phyloP scores from a whole-genome alignment of 1,284 basidiomycete species.

The Tilletiopsis washingtonensis region DNA sequence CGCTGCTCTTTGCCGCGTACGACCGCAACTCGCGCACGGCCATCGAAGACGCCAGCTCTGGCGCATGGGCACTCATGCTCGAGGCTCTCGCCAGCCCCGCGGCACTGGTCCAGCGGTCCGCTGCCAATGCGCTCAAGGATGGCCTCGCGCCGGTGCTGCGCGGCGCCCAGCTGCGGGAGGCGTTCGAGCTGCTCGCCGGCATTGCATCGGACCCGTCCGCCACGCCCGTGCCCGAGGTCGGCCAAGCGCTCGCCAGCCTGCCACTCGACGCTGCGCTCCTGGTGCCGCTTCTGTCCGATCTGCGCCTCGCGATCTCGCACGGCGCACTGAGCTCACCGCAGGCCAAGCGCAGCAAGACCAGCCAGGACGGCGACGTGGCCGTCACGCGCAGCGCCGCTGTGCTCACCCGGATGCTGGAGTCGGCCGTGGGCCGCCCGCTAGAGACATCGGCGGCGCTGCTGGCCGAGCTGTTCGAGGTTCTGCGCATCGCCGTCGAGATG shows the following conservation, averaged over 20 bases:
- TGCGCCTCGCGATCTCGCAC: slow-evolving; percentile 52
- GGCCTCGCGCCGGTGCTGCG: slow-evolving; percentile 54
- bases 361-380: neutral
- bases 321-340: slow-evolving; percentile 53
- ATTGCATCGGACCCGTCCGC: slow-evolving; percentile 22
- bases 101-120: slow-evolving; percentile 16
- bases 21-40: neutral
- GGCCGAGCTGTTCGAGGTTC: slow-evolving; percentile 64
- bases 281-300: slow-evolving; percentile 56
- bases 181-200: slow-evolving; percentile 53
- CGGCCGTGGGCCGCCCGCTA: slow-evolving; percentile 59
- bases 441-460: slow-evolving; percentile 66
- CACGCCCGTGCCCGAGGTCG: slow-evolving; percentile 16
- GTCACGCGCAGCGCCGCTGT: slow-evolving; percentile 16
- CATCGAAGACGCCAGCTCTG: slow-evolving; percentile 48
- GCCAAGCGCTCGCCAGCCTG: slow-evolving; percentile 21
- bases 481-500: slow-evolving; percentile 61
- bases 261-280: slow-evolving; percentile 52
- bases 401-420: slow-evolving; percentile 58
- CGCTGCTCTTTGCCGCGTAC: slow-evolving; percentile 54
- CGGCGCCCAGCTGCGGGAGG: slow-evolving; percentile 54
- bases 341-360: slow-evolving; percentile 13
- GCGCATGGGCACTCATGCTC: slow-evolving; percentile 53
- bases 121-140: slow-evolving; percentile 50
- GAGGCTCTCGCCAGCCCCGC: slow-evolving; percentile 8